Base-by-base conservation (phyloP, 768 basidiomycete species). In the Macrolepiota fuliginosa region DNA sequence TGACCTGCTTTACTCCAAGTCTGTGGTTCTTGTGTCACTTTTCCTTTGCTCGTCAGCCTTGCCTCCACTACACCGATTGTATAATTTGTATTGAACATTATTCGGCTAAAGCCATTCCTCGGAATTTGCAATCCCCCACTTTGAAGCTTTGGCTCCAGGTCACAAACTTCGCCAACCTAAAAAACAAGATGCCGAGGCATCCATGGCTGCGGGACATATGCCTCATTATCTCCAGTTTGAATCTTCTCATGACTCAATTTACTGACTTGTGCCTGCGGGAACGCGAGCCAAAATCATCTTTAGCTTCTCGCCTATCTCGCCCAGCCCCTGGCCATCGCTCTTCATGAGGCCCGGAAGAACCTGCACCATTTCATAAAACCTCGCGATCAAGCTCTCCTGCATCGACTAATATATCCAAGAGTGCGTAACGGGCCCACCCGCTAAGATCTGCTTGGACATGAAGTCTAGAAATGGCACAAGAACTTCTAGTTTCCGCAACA, bases 331-430 rank as follows among this genome's bases (percentile, higher is more conserved):
- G 45, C 46, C 12, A 27, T 3, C 19, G 56, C 45, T 3, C 35
- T 25, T 59, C 36, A 59, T 37, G 49, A 50, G 58, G 50, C 22
- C 51, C 59, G 40, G 59, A 36, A 61, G 37, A 39, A 59, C 15
- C 19, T 15, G 19, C 49, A 54, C 52, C 42, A 61, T 25, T 55
- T 47, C 60, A 61, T 61, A 51, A 55, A 46, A 61, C 45, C 52
- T 54, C 52, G 45, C 53, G 60, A 61, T 61, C 60, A 61, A 54
- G 25, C 53, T 25, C 60, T 55, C 54, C 60, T 60, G 51, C 52
- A 22, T 27, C 15, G 60, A 61, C 35, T 32, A 11, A 25, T 49
- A 55, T 60, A 54, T 60, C 58, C 52, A 60, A 54, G 52, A 36
- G 51, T 22, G 37, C 24, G 24, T 42, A 27, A 59, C 40, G 42